A percentile compares a stretch with the other conserved stretches of the same genome.
Evolutionary conservation across 2,329 filamentous ascomycete genomes (phyloP).

Genomic region (Rhynchosporium graminicola): DNA sequence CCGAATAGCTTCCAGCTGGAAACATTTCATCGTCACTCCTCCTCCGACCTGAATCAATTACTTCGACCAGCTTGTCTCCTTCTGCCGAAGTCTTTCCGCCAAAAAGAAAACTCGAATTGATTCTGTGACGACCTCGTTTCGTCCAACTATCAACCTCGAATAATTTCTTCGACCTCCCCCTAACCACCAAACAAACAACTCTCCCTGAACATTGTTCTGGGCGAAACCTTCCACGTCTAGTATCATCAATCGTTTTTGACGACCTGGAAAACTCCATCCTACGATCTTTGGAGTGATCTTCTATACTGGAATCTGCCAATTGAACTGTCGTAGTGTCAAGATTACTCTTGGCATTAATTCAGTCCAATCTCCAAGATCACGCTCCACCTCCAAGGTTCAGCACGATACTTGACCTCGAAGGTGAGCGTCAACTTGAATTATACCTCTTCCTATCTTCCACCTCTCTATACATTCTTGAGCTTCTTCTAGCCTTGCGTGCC

Average conservation of each 20-base stretch:
- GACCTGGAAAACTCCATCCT: conserved; percentile 18
- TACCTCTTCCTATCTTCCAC: not conserved
- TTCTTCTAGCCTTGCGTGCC: not conserved
- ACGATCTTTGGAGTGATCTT: conserved; percentile 23
- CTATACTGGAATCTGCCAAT: conserved; percentile 17
- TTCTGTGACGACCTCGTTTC: not conserved
- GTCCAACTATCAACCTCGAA: conserved; percentile 6
- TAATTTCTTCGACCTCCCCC: conserved; percentile 5
- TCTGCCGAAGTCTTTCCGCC: conserved; percentile 3
- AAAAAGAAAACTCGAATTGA: conserved; percentile 5
- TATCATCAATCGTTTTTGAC: conserved; percentile 17
- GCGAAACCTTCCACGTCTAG: conserved; percentile 17
- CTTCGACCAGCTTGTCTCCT: conserved; percentile 14
- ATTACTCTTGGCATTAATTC: conserved; percentile 19
- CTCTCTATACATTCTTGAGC: conserved; percentile 8
- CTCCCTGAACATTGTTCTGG: conserved; percentile 13
- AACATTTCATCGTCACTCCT: conserved; percentile 24
- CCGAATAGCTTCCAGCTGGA: conserved; percentile 20
- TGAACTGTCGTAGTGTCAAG: conserved; percentile 21
- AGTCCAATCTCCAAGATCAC: conserved; percentile 31
- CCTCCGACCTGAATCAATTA: conserved; percentile 13
- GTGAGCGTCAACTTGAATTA: conserved; percentile 23
- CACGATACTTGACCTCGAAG: conserved; percentile 23
- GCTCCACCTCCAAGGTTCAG: conserved; percentile 24
- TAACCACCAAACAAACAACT: conserved; percentile 2